Percentiles rank a stretch among this genome's conserved stretches.
Evolutionary conservation across 2,329 filamentous ascomycete species (phyloP).

Genomic region (Orbilia blumenaviensis): DNA sequence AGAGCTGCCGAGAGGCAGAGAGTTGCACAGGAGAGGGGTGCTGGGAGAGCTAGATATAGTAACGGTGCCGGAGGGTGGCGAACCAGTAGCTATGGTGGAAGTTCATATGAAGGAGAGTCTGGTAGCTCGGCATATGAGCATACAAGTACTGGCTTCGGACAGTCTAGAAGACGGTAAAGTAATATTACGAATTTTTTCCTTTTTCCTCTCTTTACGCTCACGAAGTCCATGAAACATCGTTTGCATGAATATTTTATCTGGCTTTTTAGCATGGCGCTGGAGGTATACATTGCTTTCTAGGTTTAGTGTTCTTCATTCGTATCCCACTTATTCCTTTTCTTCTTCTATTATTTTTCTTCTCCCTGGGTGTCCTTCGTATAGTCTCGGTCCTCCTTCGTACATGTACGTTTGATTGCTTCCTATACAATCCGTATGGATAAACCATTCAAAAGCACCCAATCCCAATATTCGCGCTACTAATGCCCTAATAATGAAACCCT

Average conservation of each 20-base stretch:
- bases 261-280: conserved; percentile 49
- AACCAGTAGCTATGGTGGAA: conserved; percentile 44
- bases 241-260: conserved; percentile 7
- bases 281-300: conserved; percentile 37
- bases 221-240: conserved; percentile 9
- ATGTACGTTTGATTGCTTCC: neutral
- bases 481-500: neutral
- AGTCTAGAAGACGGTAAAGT: conserved; percentile 42
- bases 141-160: conserved; percentile 45
- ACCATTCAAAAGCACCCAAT: neutral
- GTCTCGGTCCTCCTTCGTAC: too few relatives aligned
- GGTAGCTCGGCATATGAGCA: conserved; percentile 38
- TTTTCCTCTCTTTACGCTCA: neutral
- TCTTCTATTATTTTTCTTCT: too few relatives aligned
- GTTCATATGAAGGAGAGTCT: conserved; percentile 41
- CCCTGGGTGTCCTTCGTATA: too few relatives aligned
- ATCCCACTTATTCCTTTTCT: neutral
- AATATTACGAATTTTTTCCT: conserved; percentile 2
- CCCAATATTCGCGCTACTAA: neutral
- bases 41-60: conserved; percentile 18
- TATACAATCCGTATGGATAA: neutral
- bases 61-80: conserved; percentile 29
- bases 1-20: conserved; percentile 17
- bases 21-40: neutral
- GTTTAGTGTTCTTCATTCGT: neutral